Percentiles rank a stretch among this genome's conserved stretches.
Conservation (phyloP, 805 yeast species). For the Sugiyamaella valdiviana region DNA sequence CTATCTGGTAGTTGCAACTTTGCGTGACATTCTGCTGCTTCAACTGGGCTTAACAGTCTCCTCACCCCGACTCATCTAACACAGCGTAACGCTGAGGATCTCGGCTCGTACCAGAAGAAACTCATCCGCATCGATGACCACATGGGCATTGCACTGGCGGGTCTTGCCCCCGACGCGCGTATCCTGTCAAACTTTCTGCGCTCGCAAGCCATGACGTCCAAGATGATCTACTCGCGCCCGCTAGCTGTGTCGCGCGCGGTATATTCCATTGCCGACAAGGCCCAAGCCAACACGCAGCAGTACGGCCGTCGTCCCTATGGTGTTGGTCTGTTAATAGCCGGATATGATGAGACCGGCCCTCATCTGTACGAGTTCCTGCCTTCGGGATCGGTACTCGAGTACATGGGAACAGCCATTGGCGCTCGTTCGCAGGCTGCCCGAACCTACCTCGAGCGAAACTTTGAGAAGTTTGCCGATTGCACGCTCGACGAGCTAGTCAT, state of each 20-base stretch:
- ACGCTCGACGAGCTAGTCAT: conserved; percentile 69
- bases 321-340: conserved; percentile 86
- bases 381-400: conserved; percentile 86
- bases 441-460: conserved; percentile 85
- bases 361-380: conserved; percentile 95
- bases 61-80: background rate
- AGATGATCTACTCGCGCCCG: conserved; percentile 79
- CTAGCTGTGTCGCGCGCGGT: conserved; percentile 79
- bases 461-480: conserved; percentile 57
- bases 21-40: background rate
- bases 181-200: conserved; percentile 84
- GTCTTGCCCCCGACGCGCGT: conserved; percentile 97
- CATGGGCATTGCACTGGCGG: conserved; percentile 92
- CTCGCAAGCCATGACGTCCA: conserved; percentile 84
- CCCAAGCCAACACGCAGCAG: conserved; percentile 92
- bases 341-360: conserved; percentile 90
- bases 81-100: conserved; percentile 86
- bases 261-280: conserved; percentile 84
- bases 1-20: no score
- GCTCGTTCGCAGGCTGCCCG: conserved; percentile 98
- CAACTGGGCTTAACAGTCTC: conserved; percentile 18
- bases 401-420: conserved; percentile 92
- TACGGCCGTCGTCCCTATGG: conserved; percentile 98
- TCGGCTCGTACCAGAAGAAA: conserved; percentile 95
- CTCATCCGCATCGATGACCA: conserved; percentile 88